Percentiles rank a stretch among this genome's conserved stretches.
These are phyloP conservation scores for Chrysochromulina parva DNA, from an alignment of 78 protist genomes.

Conservation along the genomic window DNA sequence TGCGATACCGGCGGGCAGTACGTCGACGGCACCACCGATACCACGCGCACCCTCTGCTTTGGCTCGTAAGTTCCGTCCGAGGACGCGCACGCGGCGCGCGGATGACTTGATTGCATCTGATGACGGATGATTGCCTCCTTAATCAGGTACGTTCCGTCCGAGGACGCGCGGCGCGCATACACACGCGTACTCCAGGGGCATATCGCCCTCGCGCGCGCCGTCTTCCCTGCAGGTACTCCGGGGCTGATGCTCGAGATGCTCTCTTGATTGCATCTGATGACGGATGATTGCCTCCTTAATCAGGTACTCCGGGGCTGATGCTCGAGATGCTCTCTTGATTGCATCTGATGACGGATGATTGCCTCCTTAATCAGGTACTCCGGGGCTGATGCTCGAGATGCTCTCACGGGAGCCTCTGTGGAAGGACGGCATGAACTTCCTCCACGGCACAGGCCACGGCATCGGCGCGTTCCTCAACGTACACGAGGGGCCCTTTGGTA, in stretches of 20 bases:
- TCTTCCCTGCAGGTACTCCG: conserved; percentile 81
- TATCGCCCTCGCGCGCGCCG: conserved; percentile 56
- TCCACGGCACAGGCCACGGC: conserved; percentile 95
- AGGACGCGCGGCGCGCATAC: conserved; percentile 61
- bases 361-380: too few species aligned
- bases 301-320: too few species aligned
- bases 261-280: neutral
- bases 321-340: too few species aligned
- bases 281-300: neutral
- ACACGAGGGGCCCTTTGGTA: conserved; percentile 77
- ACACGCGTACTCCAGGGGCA: conserved; percentile 87
- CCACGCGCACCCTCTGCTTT: conserved; percentile 77
- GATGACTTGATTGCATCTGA: conserved; percentile 21
- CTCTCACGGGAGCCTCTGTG: neutral
- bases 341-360: too few species aligned
- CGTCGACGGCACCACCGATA: conserved; percentile 93
- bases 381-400: too few species aligned
- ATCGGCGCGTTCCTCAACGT: conserved; percentile 89
- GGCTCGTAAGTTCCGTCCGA: conserved; percentile 54
- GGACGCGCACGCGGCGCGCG: conserved; percentile 46
- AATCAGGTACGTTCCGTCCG: conserved; percentile 54
- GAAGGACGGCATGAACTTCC: conserved; percentile 21
- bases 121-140: too few species aligned
- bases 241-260: conserved; percentile 28
- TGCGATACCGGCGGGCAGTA: conserved; percentile 82